phyloP scores from a whole-genome alignment of 495 filamentous ascomycete genomes.

The Acidomyces sp. region DNA sequence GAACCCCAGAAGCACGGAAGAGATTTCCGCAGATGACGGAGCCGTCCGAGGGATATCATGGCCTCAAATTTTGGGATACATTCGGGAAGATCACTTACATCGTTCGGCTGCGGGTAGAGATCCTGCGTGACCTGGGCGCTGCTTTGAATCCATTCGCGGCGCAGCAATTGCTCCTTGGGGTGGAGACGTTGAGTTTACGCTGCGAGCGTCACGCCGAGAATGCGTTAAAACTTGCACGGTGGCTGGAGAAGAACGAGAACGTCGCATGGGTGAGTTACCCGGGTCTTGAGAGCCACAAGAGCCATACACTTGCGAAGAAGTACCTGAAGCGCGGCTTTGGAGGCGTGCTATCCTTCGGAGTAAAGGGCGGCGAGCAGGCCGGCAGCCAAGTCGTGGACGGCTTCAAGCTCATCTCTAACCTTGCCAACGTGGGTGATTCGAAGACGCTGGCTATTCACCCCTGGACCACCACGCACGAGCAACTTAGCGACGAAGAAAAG shows the following conservation, averaged over 20 bases:
- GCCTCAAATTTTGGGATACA: constrained; percentile 93
- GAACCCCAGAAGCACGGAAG: constrained; percentile 51
- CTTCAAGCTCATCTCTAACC: constrained; percentile 88
- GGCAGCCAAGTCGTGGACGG: constrained; percentile 82
- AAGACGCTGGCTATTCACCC: constrained; percentile 94
- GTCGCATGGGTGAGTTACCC: constrained; percentile 93
- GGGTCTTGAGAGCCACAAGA: constrained; percentile 69
- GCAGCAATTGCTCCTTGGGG: constrained; percentile 80
- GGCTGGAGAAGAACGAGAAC: constrained; percentile 70
- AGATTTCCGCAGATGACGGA: constrained; percentile 92
- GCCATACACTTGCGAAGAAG: constrained; percentile 72
- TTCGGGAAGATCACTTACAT: constrained; percentile 78
- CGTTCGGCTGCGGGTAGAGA: constrained; percentile 71
- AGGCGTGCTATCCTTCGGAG: constrained; percentile 83
- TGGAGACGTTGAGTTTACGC: constrained; percentile 82
- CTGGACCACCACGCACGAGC: constrained; percentile 92
- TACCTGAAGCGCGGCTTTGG: constrained; percentile 82
- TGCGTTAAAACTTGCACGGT: constrained; percentile 64
- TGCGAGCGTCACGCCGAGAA: constrained; percentile 82
- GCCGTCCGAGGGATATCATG: constrained; percentile 87
- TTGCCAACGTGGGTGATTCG: constrained; percentile 64
- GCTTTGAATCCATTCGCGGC: constrained; percentile 85
- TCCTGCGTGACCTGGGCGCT: constrained; percentile 76
- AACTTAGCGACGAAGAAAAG: constrained; percentile 75
- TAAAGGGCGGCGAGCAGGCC: constrained; percentile 72